Evolutionary conservation across 2,329 filamentous ascomycete species (phyloP).

Genomic region (Monosporascus sp.): DNA sequence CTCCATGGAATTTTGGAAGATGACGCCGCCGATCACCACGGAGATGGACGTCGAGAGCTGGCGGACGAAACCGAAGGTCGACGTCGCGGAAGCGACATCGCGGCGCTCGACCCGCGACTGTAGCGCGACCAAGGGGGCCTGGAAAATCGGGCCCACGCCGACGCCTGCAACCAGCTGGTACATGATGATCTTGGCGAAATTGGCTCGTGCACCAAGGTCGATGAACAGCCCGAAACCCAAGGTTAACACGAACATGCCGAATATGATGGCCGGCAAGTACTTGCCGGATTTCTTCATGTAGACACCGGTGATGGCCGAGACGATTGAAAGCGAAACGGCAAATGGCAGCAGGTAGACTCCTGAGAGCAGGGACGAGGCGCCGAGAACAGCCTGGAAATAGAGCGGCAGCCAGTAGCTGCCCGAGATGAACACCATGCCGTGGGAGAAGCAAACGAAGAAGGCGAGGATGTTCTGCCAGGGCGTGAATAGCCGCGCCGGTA

Average conservation of each 20-base stretch:
- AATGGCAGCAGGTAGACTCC: slow-evolving; percentile 68
- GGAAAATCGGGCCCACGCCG: slow-evolving; percentile 64
- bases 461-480: slow-evolving; percentile 60
- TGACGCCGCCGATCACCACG: slow-evolving; percentile 69
- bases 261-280: slow-evolving; percentile 56
- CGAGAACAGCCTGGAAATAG: slow-evolving; percentile 67
- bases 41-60: slow-evolving; percentile 64
- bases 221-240: slow-evolving; percentile 62
- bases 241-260: slow-evolving; percentile 52
- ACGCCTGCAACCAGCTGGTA: slow-evolving; percentile 60
- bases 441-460: slow-evolving; percentile 62
- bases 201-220: slow-evolving; percentile 50
- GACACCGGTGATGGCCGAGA: slow-evolving; percentile 52
- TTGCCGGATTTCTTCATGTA: slow-evolving; percentile 59
- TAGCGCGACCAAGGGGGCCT: slow-evolving; percentile 61
- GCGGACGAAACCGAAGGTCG: slow-evolving; percentile 62
- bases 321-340: slow-evolving; percentile 60
- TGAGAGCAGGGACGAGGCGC: slow-evolving; percentile 56
- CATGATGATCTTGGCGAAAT: slow-evolving; percentile 51
- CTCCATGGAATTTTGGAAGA: slow-evolving; percentile 72
- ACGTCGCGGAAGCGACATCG: slow-evolving; percentile 64
- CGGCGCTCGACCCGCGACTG: slow-evolving; percentile 56
- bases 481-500: slow-evolving; percentile 67
- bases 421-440: slow-evolving; percentile 73
- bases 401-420: slow-evolving; percentile 76